Conservation (phyloP, 306 rosid species). For the Medicago lupulina region DNA sequence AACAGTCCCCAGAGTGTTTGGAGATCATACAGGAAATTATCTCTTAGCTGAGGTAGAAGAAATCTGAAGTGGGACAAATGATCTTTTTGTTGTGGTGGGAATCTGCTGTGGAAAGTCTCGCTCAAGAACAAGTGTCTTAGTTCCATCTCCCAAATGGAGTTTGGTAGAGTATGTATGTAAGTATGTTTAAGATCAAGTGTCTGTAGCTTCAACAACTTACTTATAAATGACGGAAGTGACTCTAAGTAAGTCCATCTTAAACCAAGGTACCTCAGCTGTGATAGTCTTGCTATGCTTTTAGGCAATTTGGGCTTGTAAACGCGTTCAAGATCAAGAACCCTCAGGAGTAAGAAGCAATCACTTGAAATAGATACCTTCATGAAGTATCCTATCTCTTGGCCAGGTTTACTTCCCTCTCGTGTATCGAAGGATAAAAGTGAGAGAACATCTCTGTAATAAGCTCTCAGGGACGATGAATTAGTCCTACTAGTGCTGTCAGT, state of each 20-base stretch:
- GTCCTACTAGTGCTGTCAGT: background rate
- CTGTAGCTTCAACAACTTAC: conserved; percentile 42
- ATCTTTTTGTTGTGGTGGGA: conserved; percentile 8
- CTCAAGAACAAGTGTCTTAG: conserved; percentile 47
- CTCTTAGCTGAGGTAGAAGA: background rate
- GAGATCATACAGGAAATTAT: conserved; percentile 23
- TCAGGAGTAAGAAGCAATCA: conserved; percentile 2
- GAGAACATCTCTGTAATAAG: conserved; percentile 4
- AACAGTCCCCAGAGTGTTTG: conserved; percentile 50
- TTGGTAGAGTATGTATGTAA: conserved; percentile 37
- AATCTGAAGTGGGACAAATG: background rate
- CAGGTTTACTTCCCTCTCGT: conserved; percentile 47
- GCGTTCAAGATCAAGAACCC: conserved; percentile 54
- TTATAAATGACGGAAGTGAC: conserved; percentile 42
- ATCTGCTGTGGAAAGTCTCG: conserved; percentile 31
- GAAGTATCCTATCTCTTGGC: conserved; percentile 33
- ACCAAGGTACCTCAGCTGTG: conserved; percentile 48
- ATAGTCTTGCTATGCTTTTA: conserved; percentile 32
- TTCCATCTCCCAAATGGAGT: conserved; percentile 47
- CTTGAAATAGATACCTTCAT: conserved; percentile 8
- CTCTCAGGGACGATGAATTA: background rate
- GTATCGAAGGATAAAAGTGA: conserved; percentile 41
- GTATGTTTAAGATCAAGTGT: conserved; percentile 54
- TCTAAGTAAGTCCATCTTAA: conserved; percentile 51
- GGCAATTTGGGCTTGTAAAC: conserved; percentile 52